Evolutionary conservation across 2,329 filamentous ascomycete genomes (phyloP), one percentile per base, ranked within the genome.

Genomic region (Aplosporella prunicola): DNA sequence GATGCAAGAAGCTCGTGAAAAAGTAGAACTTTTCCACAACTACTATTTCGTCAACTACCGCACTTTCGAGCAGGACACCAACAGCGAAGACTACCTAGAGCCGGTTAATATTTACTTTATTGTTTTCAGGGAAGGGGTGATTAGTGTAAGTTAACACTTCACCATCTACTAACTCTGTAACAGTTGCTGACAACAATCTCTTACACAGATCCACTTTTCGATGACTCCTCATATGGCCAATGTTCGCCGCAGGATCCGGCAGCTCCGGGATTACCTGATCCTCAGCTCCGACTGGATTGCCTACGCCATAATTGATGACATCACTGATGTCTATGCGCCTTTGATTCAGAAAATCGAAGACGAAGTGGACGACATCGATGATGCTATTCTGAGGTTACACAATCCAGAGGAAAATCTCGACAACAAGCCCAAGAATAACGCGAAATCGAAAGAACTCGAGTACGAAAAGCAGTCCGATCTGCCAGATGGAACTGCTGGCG

Each of bases 41-140:
- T 98, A 98, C 64, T 98, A 98, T 61, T 95, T 98, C 52, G 85
- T 98, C 63, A 96, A 94, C 58, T 98, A 98, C 60, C 82, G 91
- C 11, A 93, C 87, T 1, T 98, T 98, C 54, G 91, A 98, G 56
- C 91, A 96, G 58, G 91, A 98, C 54, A 77, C 78, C 43, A 81
- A 80, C 49, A 93, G 80, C 55, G 84, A 91, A 40, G 80, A 93
- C 53, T 94, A 93, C 56, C 72, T 98, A 30, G 86, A 96, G 50
- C 89, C 91, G 1, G 83, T 98, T 53, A 94, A 96, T 61, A 86
- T 98, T 74, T 98, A 96, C 52, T 82, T 95, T 23, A 82, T 96
- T 7, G 91, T 98, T 8, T 98, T 98, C 67, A 78, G 88, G 9
- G 87, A 96, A 57, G 91, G 91, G 16, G 82, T 98, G 7, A 74